Conservation (phyloP, 2,329 filamentous ascomycete genomes). For the Celoporthe dispersa region DNA sequence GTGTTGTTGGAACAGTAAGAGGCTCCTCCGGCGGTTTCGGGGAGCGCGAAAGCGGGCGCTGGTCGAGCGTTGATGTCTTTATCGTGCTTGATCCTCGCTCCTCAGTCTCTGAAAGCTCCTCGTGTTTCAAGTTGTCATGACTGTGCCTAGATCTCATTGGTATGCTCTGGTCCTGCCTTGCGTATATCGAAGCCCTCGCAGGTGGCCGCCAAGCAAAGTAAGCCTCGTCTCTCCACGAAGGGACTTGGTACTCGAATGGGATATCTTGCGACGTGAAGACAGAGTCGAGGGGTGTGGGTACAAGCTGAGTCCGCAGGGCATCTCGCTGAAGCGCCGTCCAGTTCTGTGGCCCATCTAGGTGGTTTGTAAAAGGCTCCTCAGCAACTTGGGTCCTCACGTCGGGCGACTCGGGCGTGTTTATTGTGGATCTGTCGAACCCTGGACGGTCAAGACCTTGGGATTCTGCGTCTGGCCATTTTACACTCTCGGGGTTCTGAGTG, state of each 20-base stretch:
- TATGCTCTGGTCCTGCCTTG: background rate
- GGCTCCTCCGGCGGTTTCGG: background rate
- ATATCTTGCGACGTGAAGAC: slow-evolving; percentile 18
- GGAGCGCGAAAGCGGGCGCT: background rate
- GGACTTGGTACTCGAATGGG: background rate
- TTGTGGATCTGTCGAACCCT: slow-evolving; percentile 9
- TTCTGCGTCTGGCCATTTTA: background rate
- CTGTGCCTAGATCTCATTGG: background rate
- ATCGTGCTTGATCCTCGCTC: background rate
- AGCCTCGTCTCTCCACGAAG: slow-evolving; percentile 2
- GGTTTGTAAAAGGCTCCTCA: background rate
- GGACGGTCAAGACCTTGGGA: background rate
- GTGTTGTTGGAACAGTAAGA: background rate
- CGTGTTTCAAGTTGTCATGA: background rate
- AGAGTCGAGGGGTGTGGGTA: slow-evolving; percentile 23
- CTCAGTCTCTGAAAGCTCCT: background rate
- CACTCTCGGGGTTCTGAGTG: background rate
- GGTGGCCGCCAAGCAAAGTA: slow-evolving; percentile 27
- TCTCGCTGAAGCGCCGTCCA: background rate
- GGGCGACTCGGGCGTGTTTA: slow-evolving; percentile 19
- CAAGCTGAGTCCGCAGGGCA: slow-evolving; percentile 17
- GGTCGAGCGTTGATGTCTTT: background rate
- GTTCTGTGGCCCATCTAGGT: background rate
- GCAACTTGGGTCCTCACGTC: background rate
- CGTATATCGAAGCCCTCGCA: slow-evolving; percentile 8